Evolutionary conservation across 2,329 filamentous ascomycete species (phyloP).

Genomic region (Erysiphe neolycopersici): DNA sequence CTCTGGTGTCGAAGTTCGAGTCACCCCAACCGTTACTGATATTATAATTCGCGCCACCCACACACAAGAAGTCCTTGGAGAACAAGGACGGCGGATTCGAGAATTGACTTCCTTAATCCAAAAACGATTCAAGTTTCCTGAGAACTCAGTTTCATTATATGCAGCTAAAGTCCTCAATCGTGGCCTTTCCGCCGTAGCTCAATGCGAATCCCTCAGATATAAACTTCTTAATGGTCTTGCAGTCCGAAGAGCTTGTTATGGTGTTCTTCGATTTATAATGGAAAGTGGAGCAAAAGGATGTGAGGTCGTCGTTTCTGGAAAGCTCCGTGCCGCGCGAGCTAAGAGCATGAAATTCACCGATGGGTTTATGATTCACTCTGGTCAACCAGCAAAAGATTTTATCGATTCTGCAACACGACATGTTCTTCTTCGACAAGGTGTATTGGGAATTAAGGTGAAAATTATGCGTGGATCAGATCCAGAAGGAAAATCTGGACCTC

Average conservation of each 20-base stretch:
- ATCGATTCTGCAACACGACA: conserved; percentile 96
- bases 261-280: conserved; percentile 99
- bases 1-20: conserved; percentile 98
- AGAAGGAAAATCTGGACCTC: conserved; percentile 93
- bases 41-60: conserved; percentile 98
- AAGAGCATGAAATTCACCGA: conserved; percentile 99
- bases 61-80: conserved; percentile 98
- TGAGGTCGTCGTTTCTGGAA: conserved; percentile 97
- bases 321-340: conserved; percentile 94
- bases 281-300: conserved; percentile 98
- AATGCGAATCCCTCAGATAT: conserved; percentile 99
- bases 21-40: conserved; percentile 98
- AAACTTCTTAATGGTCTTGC: conserved; percentile 99
- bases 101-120: conserved; percentile 99
- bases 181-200: conserved; percentile 96
- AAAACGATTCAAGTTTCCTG: conserved; percentile 99
- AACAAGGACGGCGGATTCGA: conserved; percentile 98
- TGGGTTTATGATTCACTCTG: conserved; percentile 99
- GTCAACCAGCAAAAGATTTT: conserved; percentile 98
- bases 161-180: conserved; percentile 99
- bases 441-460: conserved; percentile 99
- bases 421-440: conserved; percentile 98
- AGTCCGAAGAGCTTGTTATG: conserved; percentile 96
- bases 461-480: conserved; percentile 99
- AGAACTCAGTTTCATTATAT: conserved; percentile 99